These are phyloP conservation scores for Hypoxylon cercidicola DNA, from an alignment of 495 filamentous ascomycete species.

Conservation along the genomic window DNA sequence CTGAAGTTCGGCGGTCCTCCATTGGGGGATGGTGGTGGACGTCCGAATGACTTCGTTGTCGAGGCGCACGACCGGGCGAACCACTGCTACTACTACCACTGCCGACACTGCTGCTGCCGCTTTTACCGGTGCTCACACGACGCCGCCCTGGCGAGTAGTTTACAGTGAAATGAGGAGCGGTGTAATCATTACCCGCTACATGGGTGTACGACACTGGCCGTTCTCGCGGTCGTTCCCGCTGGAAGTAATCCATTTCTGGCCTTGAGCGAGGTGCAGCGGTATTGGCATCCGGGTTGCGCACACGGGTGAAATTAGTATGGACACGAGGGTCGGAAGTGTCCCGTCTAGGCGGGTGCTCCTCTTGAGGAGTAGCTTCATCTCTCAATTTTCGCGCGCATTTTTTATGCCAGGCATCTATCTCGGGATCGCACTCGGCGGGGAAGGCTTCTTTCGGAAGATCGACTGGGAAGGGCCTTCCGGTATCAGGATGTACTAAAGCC, in stretches of 20 bases:
- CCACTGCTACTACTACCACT: constrained; percentile 35
- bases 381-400: constrained; percentile 68
- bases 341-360: constrained; percentile 35
- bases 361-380: constrained; percentile 53
- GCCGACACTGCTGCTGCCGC: constrained; percentile 21
- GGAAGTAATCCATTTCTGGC: constrained; percentile 47
- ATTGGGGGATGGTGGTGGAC: constrained; percentile 35
- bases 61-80: constrained; percentile 39
- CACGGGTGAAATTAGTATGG: constrained; percentile 32
- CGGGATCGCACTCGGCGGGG: constrained; percentile 75
- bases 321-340: constrained; percentile 35
- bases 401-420: constrained; percentile 87
- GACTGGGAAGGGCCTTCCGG: constrained; percentile 76
- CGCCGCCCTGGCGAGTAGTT: constrained; percentile 26
- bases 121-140: constrained; percentile 27
- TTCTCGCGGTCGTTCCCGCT: constrained; percentile 38
- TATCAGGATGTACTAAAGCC: constrained; percentile 76
- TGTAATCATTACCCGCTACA: constrained; percentile 39
- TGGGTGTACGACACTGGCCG: constrained; percentile 45
- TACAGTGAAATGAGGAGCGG: constrained; percentile 26
- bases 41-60: constrained; percentile 45
- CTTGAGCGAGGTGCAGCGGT: constrained; percentile 26
- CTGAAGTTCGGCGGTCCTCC: constrained; percentile 30
- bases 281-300: constrained; percentile 29
- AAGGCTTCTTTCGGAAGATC: constrained; percentile 80